Percentiles rank a stretch among this genome's conserved stretches.
Evolutionary conservation across 805 yeast species (phyloP).

Genomic region (Lipomyces lipofer): DNA sequence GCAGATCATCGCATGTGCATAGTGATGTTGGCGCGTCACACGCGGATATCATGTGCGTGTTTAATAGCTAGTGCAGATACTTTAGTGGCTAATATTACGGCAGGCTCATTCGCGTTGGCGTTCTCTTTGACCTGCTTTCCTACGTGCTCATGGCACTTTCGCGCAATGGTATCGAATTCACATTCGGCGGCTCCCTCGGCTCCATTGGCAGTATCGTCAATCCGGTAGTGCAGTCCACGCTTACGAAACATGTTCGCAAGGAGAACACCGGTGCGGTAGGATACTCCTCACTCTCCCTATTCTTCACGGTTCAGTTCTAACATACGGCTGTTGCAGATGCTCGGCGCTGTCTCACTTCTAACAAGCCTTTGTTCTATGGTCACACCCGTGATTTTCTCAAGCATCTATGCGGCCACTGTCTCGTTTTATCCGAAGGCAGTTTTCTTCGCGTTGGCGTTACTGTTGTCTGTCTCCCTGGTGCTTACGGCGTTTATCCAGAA

Average conservation of each 20-base stretch:
- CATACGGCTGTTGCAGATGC: no score
- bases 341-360: slow-evolving; percentile 30
- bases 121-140: slow-evolving; percentile 1
- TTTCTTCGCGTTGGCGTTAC: slow-evolving; percentile 7
- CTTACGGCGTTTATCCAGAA: slow-evolving; percentile 18
- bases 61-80: no score
- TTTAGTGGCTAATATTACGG: background rate
- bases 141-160: background rate
- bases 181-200: slow-evolving; percentile 12
- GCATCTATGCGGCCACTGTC: slow-evolving; percentile 28
- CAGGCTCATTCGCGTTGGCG: slow-evolving; percentile 7
- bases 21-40: slow-evolving; percentile 19
- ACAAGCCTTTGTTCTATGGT: slow-evolving; percentile 21
- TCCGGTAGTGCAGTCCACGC: slow-evolving; percentile 25
- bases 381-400: slow-evolving; percentile 22
- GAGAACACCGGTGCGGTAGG: slow-evolving; percentile 25
- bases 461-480: background rate
- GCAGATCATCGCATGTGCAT: slow-evolving; percentile 5
- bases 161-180: background rate
- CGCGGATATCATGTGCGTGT: slow-evolving; percentile 15
- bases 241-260: slow-evolving; percentile 30
- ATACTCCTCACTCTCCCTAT: background rate
- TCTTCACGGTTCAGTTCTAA: no score
- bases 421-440: slow-evolving; percentile 22
- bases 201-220: slow-evolving; percentile 20